A percentile compares a stretch with the other conserved stretches of the same genome.
Conservation (phyloP, 2,329 filamentous ascomycete genomes). For the Aspergillus sp. region DNA sequence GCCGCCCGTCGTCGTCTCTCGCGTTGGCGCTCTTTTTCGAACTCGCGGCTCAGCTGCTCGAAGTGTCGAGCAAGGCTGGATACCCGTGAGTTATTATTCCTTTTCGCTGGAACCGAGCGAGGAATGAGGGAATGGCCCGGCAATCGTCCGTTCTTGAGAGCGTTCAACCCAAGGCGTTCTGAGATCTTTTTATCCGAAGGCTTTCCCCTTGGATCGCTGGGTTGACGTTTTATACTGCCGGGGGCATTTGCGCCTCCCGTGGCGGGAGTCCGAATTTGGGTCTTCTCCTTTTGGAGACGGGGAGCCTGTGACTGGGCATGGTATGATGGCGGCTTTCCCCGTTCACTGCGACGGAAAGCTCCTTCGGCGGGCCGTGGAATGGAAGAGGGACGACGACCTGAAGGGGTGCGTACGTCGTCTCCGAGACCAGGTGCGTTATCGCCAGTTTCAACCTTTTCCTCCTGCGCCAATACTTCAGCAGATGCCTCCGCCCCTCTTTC, state of each 20-base stretch:
- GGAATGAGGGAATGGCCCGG: constrained; percentile 66
- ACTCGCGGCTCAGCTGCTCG: constrained; percentile 91
- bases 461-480: no score
- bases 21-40: constrained; percentile 83
- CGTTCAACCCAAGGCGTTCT: constrained; percentile 58
- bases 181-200: constrained; percentile 63
- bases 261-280: constrained; percentile 10
- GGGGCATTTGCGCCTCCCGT: constrained; percentile 13
- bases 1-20: constrained; percentile 74
- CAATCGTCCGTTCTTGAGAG: constrained; percentile 51
- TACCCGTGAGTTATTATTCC: constrained; percentile 61
- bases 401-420: constrained; percentile 11
- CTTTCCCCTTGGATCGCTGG: constrained; percentile 26
- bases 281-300: constrained; percentile 24
- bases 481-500: no score
- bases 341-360: constrained; percentile 26
- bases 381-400: constrained; percentile 23
- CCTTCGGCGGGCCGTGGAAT: constrained; percentile 33
- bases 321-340: constrained; percentile 36
- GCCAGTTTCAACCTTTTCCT: constrained; percentile 8
- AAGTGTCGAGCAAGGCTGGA: constrained; percentile 92
- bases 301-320: constrained; percentile 45
- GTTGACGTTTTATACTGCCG: constrained; percentile 14
- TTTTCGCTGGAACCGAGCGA: constrained; percentile 64
- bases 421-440: no score